Evolutionary conservation across 1,284 basidiomycete species (phyloP), one percentile per base, ranked within the genome.

Genomic region (Marasmius oreades): DNA sequence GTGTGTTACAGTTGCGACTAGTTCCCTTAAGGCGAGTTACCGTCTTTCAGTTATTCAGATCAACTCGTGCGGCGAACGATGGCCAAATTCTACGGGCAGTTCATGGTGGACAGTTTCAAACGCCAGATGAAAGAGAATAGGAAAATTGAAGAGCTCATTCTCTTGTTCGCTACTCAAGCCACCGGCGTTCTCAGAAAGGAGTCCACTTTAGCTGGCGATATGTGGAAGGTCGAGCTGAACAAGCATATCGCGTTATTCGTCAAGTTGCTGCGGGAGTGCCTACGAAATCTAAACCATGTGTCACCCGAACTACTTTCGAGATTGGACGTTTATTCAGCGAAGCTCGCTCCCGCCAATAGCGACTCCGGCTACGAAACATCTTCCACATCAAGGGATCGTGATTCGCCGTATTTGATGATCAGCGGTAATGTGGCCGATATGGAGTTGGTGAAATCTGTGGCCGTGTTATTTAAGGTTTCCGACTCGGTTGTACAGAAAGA

Each of bases 121-220:
- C 81, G 85, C 43, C 92, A 95, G 66, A 88, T 98, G 83, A 93
- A 94, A 70, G 95, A 98, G 70, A 95, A 94, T 66, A 82, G 97
- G 48, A 97, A 96, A 75, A 91, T 98, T 53, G 97, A 99, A 72
- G 95, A 98, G 62, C 85, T 99, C 57, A 96, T 99, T 60, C 80
- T 99, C 52, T 90, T 92, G 79, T 98, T 98, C 66, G 95, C 95
- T 14, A 92, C 95, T 2, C 87, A 93, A 45, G 91, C 94, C 3
- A 93, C 92, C 0, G 81, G 83, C 22, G 84, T 92, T 5, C 78
- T 96, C 56, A 88, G 87, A 78, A 96, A 97, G 72, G 92, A 87
- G 66, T 84, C 86, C 3, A 78, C 81, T 26, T 77, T 87, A n/a
- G 77, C 81, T 8, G 86, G 81, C 18, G 93, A 97, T 47, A 88